Conservation (phyloP, 306 rosid species). For the Lithocarpus polystachyus region DNA sequence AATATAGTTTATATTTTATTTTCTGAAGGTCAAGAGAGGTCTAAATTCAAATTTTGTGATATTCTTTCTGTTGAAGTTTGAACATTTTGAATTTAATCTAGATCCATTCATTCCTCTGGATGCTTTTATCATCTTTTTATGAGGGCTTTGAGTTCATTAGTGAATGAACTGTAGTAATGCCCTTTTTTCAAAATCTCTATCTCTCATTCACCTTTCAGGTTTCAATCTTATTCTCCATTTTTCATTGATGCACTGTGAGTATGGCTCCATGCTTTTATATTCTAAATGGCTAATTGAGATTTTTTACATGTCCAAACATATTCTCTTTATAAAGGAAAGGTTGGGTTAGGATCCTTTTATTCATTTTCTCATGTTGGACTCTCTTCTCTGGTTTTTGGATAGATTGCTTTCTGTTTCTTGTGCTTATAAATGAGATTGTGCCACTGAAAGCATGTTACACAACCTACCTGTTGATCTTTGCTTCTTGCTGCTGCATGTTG, state of each 20-base stretch:
- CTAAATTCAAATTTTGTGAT: not conserved
- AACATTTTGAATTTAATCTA: not conserved
- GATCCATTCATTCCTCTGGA: not conserved
- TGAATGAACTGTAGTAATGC: not conserved
- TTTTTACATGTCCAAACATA: not conserved
- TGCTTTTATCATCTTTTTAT: not conserved
- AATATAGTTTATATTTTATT: not conserved
- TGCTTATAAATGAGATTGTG: not conserved
- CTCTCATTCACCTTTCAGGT: not conserved
- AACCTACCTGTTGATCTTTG: not conserved
- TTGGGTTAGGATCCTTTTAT: not conserved
- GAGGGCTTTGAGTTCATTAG: not conserved
- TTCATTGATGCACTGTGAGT: not conserved
- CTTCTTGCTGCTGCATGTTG: not conserved
- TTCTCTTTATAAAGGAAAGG: not conserved
- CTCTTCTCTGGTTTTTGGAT: not conserved
- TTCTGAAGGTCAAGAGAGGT: not conserved
- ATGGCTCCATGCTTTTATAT: not conserved
- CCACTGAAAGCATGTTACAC: not conserved
- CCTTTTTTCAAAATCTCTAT: not conserved
- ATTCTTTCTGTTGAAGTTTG: not conserved
- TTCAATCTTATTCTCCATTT: not conserved
- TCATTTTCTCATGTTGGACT: not conserved
- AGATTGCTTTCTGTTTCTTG: slow-evolving; percentile 1
- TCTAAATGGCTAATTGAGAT: not conserved